Evolutionary conservation across 768 basidiomycete genomes (phyloP).

Genomic region (Termitomyces sp.): DNA sequence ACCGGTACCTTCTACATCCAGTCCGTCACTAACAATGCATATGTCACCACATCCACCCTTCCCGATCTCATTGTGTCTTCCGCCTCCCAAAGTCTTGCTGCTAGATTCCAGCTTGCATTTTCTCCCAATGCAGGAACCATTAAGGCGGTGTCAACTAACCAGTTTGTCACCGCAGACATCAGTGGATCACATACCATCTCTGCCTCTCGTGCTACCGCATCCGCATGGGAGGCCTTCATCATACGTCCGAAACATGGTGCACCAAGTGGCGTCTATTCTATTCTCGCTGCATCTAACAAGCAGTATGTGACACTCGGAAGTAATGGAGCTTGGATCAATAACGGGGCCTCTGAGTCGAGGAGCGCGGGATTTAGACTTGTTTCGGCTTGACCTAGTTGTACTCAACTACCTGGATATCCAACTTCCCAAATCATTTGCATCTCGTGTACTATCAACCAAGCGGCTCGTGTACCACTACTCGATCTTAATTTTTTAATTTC

Average conservation of each 20-base stretch:
- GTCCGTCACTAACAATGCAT: constrained; percentile 15
- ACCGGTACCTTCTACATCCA: constrained; percentile 24
- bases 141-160: constrained; percentile 15
- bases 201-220: constrained; percentile 20
- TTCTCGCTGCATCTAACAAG: constrained; percentile 25
- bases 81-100: constrained; percentile 14
- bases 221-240: constrained; percentile 24
- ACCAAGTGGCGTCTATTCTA: constrained; percentile 22
- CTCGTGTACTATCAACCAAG: not conserved
- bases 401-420: not conserved
- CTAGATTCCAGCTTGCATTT: constrained; percentile 20
- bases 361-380: constrained; percentile 21
- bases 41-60: constrained; percentile 17
- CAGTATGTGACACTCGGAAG: constrained; percentile 20
- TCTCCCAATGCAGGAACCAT: constrained; percentile 26
- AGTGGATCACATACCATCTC: constrained; percentile 21
- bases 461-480: not conserved
- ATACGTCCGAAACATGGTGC: constrained; percentile 19
- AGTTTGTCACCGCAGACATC: constrained; percentile 26
- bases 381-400: not conserved
- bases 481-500: not conserved
- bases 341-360: constrained; percentile 15
- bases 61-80: constrained; percentile 21
- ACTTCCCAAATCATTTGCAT: not conserved
- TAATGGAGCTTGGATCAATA: constrained; percentile 23